These are phyloP conservation scores for Spatholobus suberectus DNA, from an alignment of 306 rosid genomes.

Conservation along the genomic window DNA sequence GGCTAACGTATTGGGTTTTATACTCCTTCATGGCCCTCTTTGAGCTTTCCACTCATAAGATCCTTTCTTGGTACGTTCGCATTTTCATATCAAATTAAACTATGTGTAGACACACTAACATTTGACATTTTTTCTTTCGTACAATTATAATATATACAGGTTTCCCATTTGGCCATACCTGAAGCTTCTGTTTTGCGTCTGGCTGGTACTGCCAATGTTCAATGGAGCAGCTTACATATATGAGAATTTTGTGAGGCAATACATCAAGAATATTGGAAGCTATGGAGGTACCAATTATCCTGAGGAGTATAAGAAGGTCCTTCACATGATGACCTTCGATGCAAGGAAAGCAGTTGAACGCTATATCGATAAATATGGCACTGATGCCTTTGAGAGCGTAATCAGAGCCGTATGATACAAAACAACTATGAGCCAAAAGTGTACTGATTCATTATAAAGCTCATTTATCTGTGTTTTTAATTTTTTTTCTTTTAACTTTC, in stretches of 20 bases:
- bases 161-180: slow-evolving; percentile 84
- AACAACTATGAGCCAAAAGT: neutral
- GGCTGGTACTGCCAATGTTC: slow-evolving; percentile 90
- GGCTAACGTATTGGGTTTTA: slow-evolving; percentile 94
- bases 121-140: too few species aligned
- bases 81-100: neutral
- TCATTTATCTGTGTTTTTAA: neutral
- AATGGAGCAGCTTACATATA: slow-evolving; percentile 92
- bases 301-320: slow-evolving; percentile 65
- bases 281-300: slow-evolving; percentile 51
- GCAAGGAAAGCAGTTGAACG: slow-evolving; percentile 82
- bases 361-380: slow-evolving; percentile 67
- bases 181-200: slow-evolving; percentile 77
- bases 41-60: slow-evolving; percentile 72
- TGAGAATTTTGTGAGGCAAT: slow-evolving; percentile 74
- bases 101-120: neutral
- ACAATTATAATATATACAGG: slow-evolving; percentile 39
- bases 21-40: slow-evolving; percentile 81
- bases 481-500: neutral
- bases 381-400: slow-evolving; percentile 79
- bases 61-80: slow-evolving; percentile 67
- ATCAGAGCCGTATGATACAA: slow-evolving; percentile 62
- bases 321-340: slow-evolving; percentile 84
- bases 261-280: slow-evolving; percentile 56
- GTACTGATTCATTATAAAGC: neutral